These are phyloP conservation scores for Lyophyllum decastes DNA, from an alignment of 768 basidiomycete genomes.

Conservation along the genomic window DNA sequence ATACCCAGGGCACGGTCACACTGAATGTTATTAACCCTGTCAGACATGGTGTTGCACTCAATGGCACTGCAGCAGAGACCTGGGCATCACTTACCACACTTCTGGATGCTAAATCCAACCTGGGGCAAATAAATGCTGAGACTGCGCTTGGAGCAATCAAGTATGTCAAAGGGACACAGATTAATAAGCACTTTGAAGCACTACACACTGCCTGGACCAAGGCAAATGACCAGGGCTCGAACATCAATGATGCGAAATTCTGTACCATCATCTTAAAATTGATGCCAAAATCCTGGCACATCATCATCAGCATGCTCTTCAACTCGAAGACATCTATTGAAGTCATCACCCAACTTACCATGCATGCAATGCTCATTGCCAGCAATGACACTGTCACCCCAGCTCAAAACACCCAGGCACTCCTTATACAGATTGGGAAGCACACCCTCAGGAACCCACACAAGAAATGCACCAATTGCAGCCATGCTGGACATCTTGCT, in stretches of 20 bases:
- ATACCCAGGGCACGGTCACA: not conserved
- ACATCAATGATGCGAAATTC: not conserved
- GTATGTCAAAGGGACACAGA: not conserved
- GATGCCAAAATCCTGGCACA: not conserved
- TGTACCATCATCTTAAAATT: not conserved
- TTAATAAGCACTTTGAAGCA: not conserved
- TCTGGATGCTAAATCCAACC: too few relatives aligned
- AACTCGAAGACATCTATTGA: not conserved
- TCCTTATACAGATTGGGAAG: not conserved
- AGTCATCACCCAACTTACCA: too few relatives aligned
- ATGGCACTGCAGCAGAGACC: too few relatives aligned
- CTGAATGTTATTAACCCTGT: too few relatives aligned
- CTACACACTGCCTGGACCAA: not conserved
- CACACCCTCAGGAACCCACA: not conserved
- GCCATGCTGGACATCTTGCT: not conserved
- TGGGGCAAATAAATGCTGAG: too few relatives aligned
- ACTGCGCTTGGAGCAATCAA: not conserved
- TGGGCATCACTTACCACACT: too few relatives aligned
- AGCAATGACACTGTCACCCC: not conserved
- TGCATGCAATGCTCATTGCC: too few relatives aligned
- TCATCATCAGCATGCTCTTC: not conserved
- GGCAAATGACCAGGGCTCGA: not conserved
- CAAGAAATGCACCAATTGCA: not conserved
- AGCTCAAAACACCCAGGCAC: not conserved
- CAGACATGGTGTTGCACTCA: too few relatives aligned